phyloP scores from a whole-genome alignment of 495 filamentous ascomycete genomes.

The Terfezia claveryi region DNA sequence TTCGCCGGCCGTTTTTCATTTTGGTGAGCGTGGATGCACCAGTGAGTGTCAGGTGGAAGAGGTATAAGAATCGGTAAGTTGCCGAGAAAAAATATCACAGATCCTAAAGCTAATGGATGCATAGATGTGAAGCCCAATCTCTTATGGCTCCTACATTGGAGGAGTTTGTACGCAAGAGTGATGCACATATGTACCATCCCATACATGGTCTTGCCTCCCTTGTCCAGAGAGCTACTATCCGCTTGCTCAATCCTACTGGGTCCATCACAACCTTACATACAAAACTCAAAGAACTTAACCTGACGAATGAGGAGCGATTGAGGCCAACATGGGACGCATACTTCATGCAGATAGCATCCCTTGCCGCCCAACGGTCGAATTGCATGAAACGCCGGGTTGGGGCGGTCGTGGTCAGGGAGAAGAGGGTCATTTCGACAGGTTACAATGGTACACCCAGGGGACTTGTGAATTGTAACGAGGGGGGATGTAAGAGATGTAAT shows the following conservation, averaged over 20 bases:
- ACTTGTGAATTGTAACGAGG: slow-evolving; percentile 73
- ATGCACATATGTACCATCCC: slow-evolving; percentile 52
- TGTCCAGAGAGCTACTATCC: slow-evolving; percentile 55
- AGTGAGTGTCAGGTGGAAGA: slow-evolving; percentile 55
- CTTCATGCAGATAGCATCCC: slow-evolving; percentile 85
- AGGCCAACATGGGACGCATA: slow-evolving; percentile 94
- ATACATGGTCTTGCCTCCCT: slow-evolving; percentile 43
- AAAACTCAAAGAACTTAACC: slow-evolving; percentile 44
- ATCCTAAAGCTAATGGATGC: neutral
- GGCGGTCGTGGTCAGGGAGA: slow-evolving; percentile 76
- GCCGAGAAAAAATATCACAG: neutral
- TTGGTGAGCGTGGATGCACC: slow-evolving; percentile 83
- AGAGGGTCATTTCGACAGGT: slow-evolving; percentile 80
- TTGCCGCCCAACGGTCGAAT: slow-evolving; percentile 78
- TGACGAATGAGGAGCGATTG: slow-evolving; percentile 56
- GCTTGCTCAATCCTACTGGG: slow-evolving; percentile 63
- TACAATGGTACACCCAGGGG: slow-evolving; percentile 90
- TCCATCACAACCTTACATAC: slow-evolving; percentile 44
- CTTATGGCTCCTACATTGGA: slow-evolving; percentile 36
- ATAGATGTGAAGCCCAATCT: neutral
- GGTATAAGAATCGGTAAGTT: slow-evolving; percentile 35
- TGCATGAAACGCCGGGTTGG: slow-evolving; percentile 97
- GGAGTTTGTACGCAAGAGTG: slow-evolving; percentile 53
- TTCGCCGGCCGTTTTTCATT: slow-evolving; percentile 73
- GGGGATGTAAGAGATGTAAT: slow-evolving; percentile 81